These are phyloP conservation scores for Aaosphaeria pasadenensis DNA, from an alignment of 2,329 filamentous ascomycete species.

Conservation along the genomic window DNA sequence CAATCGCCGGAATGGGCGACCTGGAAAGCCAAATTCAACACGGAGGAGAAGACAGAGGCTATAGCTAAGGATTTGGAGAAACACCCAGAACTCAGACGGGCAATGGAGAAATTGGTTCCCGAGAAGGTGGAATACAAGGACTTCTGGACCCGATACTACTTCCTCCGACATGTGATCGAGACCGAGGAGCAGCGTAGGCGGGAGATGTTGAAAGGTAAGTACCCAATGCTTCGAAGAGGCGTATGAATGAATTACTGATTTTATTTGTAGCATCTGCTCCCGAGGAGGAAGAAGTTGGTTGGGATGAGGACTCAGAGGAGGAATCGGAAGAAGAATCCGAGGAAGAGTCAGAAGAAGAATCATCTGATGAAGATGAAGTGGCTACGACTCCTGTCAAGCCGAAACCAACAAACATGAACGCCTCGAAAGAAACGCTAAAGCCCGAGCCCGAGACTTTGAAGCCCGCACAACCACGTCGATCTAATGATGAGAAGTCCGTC, in stretches of 20 bases:
- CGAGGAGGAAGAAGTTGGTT: constrained; percentile 69
- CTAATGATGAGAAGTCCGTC: constrained; percentile 73
- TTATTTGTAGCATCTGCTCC: constrained; percentile 52
- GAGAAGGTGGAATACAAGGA: constrained; percentile 82
- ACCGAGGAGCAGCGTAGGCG: constrained; percentile 84
- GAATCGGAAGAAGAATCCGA: constrained; percentile 67
- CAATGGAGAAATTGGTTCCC: constrained; percentile 96
- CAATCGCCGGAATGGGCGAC: constrained; percentile 68
- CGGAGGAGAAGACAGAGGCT: constrained; percentile 78
- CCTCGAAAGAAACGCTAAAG: constrained; percentile 40
- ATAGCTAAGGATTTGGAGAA: constrained; percentile 80
- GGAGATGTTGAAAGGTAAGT: constrained; percentile 84
- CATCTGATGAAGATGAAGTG: constrained; percentile 1
- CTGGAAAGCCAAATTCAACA: constrained; percentile 74
- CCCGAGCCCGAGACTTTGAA: constrained; percentile 46
- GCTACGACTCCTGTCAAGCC: neutral
- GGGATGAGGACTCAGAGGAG: constrained; percentile 69
- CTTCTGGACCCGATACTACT: constrained; percentile 97
- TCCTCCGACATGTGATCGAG: constrained; percentile 87
- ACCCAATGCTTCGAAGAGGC: neutral
- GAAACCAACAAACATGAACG: constrained; percentile 21
- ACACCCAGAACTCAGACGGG: constrained; percentile 77
- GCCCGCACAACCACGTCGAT: constrained; percentile 59
- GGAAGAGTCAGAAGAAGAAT: constrained; percentile 1
- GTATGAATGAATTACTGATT: constrained; percentile 1